Base-by-base conservation (phyloP, 2,329 filamentous ascomycete species). In the Dactylellina haptotyla region DNA sequence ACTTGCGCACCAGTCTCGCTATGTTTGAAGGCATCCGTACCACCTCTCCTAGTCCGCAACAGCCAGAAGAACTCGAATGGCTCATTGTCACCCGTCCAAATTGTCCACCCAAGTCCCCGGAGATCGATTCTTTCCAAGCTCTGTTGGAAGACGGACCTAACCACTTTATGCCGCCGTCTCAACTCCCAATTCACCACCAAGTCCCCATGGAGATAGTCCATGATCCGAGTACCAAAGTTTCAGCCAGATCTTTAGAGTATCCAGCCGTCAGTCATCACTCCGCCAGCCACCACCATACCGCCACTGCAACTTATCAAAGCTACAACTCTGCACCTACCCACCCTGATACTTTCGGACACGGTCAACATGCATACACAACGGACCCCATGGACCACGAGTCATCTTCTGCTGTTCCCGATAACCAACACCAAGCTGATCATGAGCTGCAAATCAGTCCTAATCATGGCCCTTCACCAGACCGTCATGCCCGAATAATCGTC, bases 351-450 rank as follows among this genome's bases (percentile, higher is more conserved):
- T 4, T 45, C 18, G 41, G 41, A 4, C 41, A 45, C 16, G 5
- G 5, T 12, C 41, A 18, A 23, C 10, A 23, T 25, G 4, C 20
- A 28, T 20, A 5, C 5, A n/a, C 20, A 8, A 50, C 25, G 16
- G 9, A 12, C 14, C 18, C 23, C 4, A 70, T 70, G 56, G 46
- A 54, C 8, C 23, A 51, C n/a, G 16, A 10, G n/a, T 26, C 41
- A n/a, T 25, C 57, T 18, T 41, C 34, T 41, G 16, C 53, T 1
- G 18, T n/a, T n/a, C 51, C 58, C 9, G 59, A 59, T 12, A 32
- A 45, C 32, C 58, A 28, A 5, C 34, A 64, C 16, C 67, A 64
- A 48, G 26, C 37, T 9, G 66, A 71, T n/a, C 18, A 54, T 14
- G 66, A 28, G 23, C n/a, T 45, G 14, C 50, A 26, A 16, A 46